phyloP scores from a whole-genome alignment of 345 rosid species.

The Corymbia maculata region DNA sequence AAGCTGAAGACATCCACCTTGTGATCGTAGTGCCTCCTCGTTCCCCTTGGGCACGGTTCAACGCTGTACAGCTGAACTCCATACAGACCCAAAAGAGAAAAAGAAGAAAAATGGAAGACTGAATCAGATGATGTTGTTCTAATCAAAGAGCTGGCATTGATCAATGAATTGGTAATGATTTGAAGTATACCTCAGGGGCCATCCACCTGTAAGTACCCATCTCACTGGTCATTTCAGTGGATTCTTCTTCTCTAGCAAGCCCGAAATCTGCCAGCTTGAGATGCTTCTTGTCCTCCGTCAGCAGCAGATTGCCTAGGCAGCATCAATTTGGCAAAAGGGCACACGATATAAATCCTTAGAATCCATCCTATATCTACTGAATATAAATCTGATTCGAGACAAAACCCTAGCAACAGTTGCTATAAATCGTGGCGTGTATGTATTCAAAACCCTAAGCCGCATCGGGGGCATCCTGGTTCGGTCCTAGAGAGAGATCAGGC shows the following conservation, averaged over 20 bases:
- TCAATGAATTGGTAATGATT: background rate
- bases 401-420: background rate
- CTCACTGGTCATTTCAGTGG: slow-evolving; percentile 40
- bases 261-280: slow-evolving; percentile 59
- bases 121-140: background rate
- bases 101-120: background rate
- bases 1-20: slow-evolving; percentile 73
- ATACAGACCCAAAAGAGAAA: background rate
- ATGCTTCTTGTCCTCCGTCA: slow-evolving; percentile 27
- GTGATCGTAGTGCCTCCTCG: slow-evolving; percentile 48
- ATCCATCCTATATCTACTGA: background rate
- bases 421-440: background rate
- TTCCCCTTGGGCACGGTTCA: slow-evolving; percentile 30
- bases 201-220: slow-evolving; percentile 66
- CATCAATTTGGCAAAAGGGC: background rate
- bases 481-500: background rate
- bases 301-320: slow-evolving; percentile 40
- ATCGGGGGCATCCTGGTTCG: background rate
- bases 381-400: background rate
- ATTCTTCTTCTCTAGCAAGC: slow-evolving; percentile 35
- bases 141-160: background rate
- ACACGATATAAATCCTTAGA: background rate
- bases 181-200: slow-evolving; percentile 62
- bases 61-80: slow-evolving; percentile 26
- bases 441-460: background rate